Conservation (phyloP, 2,329 filamentous ascomycete genomes). For the Talaromyces rugulosus region DNA sequence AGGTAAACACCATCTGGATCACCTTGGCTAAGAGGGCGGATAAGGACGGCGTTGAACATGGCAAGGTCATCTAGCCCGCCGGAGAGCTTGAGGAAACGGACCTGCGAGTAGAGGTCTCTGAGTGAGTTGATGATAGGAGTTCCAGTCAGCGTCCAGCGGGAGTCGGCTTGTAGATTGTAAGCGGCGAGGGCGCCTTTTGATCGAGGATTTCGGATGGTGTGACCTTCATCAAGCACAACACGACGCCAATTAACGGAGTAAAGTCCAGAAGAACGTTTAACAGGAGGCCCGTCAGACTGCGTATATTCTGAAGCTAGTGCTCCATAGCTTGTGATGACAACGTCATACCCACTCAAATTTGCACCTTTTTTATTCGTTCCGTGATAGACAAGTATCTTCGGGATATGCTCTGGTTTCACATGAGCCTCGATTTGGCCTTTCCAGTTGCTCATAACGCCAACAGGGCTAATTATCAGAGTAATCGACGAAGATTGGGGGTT, state of each 20-base stretch:
- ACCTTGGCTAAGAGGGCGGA: constrained; percentile 61
- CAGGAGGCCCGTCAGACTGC: constrained; percentile 23
- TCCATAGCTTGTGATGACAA: constrained; percentile 82
- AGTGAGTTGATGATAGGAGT: constrained; percentile 81
- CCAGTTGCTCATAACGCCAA: constrained; percentile 91
- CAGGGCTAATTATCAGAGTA: constrained; percentile 76
- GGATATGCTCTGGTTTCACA: constrained; percentile 57
- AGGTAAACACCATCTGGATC: constrained; percentile 58
- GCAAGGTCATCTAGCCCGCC: constrained; percentile 70
- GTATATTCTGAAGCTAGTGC: constrained; percentile 66
- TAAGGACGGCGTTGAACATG: constrained; percentile 69
- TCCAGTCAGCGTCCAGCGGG: constrained; percentile 74
- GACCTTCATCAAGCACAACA: constrained; percentile 78
- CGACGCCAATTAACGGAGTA: constrained; percentile 71
- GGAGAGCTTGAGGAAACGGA: constrained; percentile 71
- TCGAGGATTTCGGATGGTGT: constrained; percentile 72
- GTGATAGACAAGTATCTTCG: constrained; percentile 72
- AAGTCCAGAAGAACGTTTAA: constrained; percentile 45
- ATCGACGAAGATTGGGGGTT: constrained; percentile 50
- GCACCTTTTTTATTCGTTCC: constrained; percentile 56
- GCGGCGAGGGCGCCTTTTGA: constrained; percentile 70
- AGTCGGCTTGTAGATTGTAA: constrained; percentile 62
- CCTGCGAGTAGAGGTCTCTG: constrained; percentile 73
- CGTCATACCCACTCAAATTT: constrained; percentile 59
- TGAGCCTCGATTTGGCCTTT: constrained; percentile 72